Conservation (phyloP, 2,329 filamentous ascomycete species). For the Madurella fahalii region DNA sequence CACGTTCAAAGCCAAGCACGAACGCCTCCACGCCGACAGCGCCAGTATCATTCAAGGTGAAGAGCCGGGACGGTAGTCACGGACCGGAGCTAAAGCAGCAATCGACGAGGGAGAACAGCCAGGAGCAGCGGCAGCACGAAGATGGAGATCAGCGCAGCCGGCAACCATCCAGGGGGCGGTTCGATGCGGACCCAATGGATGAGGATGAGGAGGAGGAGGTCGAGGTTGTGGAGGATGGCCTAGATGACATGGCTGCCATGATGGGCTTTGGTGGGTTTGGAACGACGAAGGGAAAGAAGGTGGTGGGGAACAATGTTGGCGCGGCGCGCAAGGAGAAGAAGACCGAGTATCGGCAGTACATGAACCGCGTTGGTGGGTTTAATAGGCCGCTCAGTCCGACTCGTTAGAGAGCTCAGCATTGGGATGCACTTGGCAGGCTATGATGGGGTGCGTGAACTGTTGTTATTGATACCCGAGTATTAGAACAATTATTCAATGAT, state of each 20-base stretch:
- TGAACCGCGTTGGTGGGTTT: slow-evolving; percentile 81
- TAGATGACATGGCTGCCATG: slow-evolving; percentile 72
- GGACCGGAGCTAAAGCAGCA: slow-evolving; percentile 14
- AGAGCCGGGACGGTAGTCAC: slow-evolving; percentile 19
- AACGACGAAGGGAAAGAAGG: slow-evolving; percentile 82
- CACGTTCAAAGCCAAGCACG: slow-evolving; percentile 19
- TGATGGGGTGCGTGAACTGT: slow-evolving; percentile 4
- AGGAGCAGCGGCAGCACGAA: slow-evolving; percentile 7
- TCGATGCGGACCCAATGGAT: slow-evolving; percentile 30
- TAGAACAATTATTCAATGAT: not conserved
- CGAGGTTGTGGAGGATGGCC: slow-evolving; percentile 60
- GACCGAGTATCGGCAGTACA: slow-evolving; percentile 94
- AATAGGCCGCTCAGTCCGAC: slow-evolving; percentile 69
- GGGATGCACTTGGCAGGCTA: not conserved
- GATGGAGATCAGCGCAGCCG: slow-evolving; percentile 10
- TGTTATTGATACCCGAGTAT: slow-evolving; percentile 17
- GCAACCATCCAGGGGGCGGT: slow-evolving; percentile 19
- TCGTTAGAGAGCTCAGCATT: slow-evolving; percentile 27
- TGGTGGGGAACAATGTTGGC: slow-evolving; percentile 80
- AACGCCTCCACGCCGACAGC: slow-evolving; percentile 5
- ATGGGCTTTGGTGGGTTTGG: slow-evolving; percentile 90
- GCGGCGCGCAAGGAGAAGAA: slow-evolving; percentile 88
- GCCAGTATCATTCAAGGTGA: slow-evolving; percentile 27
- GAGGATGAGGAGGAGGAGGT: slow-evolving; percentile 47
- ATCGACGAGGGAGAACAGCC: not conserved